Percentiles rank a stretch among this genome's conserved stretches.
Evolutionary conservation across 768 basidiomycete species (phyloP).

Genomic region (Podaxis mareebaensis): DNA sequence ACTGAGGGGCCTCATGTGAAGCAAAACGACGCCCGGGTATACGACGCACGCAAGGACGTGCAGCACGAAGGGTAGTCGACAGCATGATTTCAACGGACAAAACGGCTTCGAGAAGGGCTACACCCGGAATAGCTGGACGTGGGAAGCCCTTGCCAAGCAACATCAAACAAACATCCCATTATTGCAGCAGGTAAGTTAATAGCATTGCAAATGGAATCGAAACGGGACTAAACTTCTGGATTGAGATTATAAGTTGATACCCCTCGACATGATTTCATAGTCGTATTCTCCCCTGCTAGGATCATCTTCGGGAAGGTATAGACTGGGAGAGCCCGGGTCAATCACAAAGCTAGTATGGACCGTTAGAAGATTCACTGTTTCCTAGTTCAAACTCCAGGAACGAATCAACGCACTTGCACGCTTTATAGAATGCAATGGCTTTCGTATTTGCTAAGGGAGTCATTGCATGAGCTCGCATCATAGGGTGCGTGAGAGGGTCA

Average conservation of each 20-base stretch:
- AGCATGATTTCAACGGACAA: conserved; percentile 38
- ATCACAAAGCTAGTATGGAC: conserved; percentile 44
- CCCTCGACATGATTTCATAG: conserved; percentile 48
- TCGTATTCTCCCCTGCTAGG: conserved; percentile 36
- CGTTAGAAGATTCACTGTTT: background rate
- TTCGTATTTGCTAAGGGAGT: conserved; percentile 23
- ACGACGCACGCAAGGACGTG: conserved; percentile 39
- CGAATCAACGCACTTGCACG: conserved; percentile 46
- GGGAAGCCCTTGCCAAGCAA: conserved; percentile 17
- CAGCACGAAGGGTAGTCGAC: conserved; percentile 48
- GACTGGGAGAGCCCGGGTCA: conserved; percentile 56
- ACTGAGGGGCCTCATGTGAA: conserved; percentile 79
- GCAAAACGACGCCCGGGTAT: conserved; percentile 51
- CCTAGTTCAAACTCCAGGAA: background rate
- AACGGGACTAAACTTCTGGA: too few relatives aligned
- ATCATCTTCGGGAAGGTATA: conserved; percentile 24
- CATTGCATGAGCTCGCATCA: background rate
- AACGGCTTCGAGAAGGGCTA: conserved; percentile 11
- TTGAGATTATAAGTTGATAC: background rate
- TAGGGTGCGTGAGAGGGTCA: conserved; percentile 3
- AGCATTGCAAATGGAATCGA: too few relatives aligned
- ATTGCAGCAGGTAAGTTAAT: background rate
- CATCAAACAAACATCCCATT: conserved; percentile 11
- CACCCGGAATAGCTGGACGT: conserved; percentile 11
- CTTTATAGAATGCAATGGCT: conserved; percentile 49